Percentiles rank a stretch among this genome's conserved stretches.
phyloP scores from a whole-genome alignment of 2,329 filamentous ascomycete genomes.

The Ceratocystis albifundus region DNA sequence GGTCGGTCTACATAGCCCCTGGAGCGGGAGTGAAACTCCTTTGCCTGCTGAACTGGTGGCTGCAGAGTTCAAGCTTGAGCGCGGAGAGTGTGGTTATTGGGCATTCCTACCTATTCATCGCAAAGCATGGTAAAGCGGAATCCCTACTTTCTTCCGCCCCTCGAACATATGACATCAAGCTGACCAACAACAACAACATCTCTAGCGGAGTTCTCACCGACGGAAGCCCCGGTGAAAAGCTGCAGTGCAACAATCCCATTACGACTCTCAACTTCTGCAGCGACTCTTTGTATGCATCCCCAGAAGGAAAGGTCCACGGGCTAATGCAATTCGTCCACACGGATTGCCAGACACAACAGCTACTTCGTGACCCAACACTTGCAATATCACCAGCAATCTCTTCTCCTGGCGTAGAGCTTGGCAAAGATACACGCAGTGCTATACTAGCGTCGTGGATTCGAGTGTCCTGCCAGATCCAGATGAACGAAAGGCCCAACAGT shows the following conservation, averaged over 20 bases:
- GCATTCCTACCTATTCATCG: constrained; percentile 20
- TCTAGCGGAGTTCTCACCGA: constrained; percentile 15
- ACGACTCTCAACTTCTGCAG: constrained; percentile 17
- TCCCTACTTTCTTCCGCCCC: neutral
- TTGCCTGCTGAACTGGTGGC: constrained; percentile 12
- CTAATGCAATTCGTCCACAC: constrained; percentile 15
- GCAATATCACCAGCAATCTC: neutral
- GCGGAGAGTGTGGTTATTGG: constrained; percentile 20
- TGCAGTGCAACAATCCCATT: neutral
- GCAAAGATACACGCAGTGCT: constrained; percentile 18
- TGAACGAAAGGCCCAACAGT: constrained; percentile 7
- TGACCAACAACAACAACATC: neutral
- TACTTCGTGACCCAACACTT: constrained; percentile 4
- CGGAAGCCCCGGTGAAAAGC: neutral
- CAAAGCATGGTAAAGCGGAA: constrained; percentile 14
- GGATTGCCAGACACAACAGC: constrained; percentile 17
- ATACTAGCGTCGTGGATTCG: constrained; percentile 19
- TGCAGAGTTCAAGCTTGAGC: constrained; percentile 7
- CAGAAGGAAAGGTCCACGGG: constrained; percentile 11
- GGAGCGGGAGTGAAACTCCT: constrained; percentile 13
- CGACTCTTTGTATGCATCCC: constrained; percentile 15
- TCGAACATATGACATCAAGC: neutral
- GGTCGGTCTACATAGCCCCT: constrained; percentile 8
- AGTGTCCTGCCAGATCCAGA: constrained; percentile 12
- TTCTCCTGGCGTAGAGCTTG: constrained; percentile 17